Evolutionary conservation across 331 rosid species (phyloP).

Genomic region (Cydonia oblonga): DNA sequence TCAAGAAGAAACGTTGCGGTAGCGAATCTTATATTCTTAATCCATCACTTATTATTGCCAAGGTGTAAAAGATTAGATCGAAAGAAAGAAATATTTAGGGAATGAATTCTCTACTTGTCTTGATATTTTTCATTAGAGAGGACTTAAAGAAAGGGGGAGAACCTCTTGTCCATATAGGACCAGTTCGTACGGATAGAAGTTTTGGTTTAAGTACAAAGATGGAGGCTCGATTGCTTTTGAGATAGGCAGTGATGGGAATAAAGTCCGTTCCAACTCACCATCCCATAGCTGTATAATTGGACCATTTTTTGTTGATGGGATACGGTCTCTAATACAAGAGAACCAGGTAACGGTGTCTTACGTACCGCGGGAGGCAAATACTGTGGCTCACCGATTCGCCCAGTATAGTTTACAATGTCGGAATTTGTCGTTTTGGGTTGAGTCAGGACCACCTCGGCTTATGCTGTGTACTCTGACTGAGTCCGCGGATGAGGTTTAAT

Average conservation of each 20-base stretch:
- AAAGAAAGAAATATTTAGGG: background rate
- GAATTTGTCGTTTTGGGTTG: too few relatives aligned
- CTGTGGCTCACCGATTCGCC: too few relatives aligned
- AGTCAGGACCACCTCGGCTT: too few relatives aligned
- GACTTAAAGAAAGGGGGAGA: too few relatives aligned
- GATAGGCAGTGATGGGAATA: background rate
- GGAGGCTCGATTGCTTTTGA: background rate
- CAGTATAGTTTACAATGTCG: too few relatives aligned
- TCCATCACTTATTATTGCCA: background rate
- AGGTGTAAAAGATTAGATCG: background rate
- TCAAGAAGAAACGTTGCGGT: too few relatives aligned
- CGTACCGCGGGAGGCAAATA: too few relatives aligned
- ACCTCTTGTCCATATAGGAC: background rate
- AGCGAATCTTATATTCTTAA: too few relatives aligned
- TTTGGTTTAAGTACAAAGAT: background rate
- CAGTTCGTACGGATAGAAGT: background rate
- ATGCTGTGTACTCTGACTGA: too few relatives aligned
- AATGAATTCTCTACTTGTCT: background rate
- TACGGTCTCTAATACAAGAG: too few relatives aligned
- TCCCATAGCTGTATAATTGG: background rate
- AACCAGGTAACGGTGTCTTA: too few relatives aligned
- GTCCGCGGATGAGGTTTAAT: too few relatives aligned
- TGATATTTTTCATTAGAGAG: background rate
- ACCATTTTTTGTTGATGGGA: background rate
- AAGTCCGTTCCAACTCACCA: background rate